Percentiles rank a stretch among this genome's conserved stretches.
Conservation (phyloP, 2,329 filamentous ascomycete species). For the Monascus ruber region DNA sequence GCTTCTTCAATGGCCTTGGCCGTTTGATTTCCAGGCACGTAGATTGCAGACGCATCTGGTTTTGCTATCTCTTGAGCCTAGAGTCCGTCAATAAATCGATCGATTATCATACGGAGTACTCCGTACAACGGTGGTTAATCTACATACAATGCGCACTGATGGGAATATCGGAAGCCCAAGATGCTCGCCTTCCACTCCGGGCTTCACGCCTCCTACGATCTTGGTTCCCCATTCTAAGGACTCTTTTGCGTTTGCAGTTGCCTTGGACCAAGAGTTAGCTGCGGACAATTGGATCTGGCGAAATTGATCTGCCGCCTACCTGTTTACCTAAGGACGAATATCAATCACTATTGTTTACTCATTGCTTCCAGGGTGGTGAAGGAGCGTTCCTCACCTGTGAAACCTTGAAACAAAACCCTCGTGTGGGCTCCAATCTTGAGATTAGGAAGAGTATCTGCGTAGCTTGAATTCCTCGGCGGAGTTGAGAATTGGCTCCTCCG, state of each 20-base stretch:
- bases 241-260: slow-evolving; percentile 65
- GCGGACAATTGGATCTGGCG: too few relatives aligned
- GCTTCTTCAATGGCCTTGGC: slow-evolving; percentile 66
- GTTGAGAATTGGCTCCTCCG: slow-evolving; percentile 20
- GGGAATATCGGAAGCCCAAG: slow-evolving; percentile 61
- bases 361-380: slow-evolving; percentile 1
- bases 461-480: slow-evolving; percentile 22
- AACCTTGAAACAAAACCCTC: slow-evolving; percentile 58
- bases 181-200: slow-evolving; percentile 58
- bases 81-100: neutral
- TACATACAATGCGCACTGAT: slow-evolving; percentile 47
- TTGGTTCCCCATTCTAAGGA: slow-evolving; percentile 69
- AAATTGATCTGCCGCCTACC: slow-evolving; percentile 9
- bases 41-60: slow-evolving; percentile 68
- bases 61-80: slow-evolving; percentile 58
- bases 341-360: too few relatives aligned
- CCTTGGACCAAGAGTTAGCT: slow-evolving; percentile 31
- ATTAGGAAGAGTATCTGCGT: slow-evolving; percentile 53
- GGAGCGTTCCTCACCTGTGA: slow-evolving; percentile 42
- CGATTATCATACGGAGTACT: neutral
- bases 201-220: slow-evolving; percentile 67
- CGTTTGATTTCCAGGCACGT: slow-evolving; percentile 65
- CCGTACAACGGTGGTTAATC: neutral
- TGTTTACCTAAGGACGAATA: slow-evolving; percentile 19
- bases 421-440: slow-evolving; percentile 57